These are phyloP conservation scores for Diplodia scrobiculata DNA, from an alignment of 2,329 filamentous ascomycete species.

Conservation along the genomic window DNA sequence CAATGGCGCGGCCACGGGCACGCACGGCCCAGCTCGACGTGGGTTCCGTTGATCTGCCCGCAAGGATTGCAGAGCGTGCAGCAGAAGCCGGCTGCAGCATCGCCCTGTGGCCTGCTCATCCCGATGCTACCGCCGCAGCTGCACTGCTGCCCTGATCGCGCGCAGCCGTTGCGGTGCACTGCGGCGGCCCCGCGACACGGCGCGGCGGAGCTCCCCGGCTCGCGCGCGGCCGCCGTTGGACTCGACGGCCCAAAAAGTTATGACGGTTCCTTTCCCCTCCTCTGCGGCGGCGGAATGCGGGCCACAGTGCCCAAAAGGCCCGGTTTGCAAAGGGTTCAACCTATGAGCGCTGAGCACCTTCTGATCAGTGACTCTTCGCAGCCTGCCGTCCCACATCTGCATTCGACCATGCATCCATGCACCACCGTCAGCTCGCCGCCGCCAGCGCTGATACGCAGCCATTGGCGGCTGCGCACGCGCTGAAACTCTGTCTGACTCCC, in stretches of 20 bases:
- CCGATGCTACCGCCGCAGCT: conserved; percentile 1
- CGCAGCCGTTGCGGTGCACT: background rate
- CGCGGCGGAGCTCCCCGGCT: conserved; percentile 4
- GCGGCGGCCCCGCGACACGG: background rate
- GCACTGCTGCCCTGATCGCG: conserved; percentile 4
- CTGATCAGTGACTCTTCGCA: conserved; percentile 11
- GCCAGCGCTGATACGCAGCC: conserved; percentile 15
- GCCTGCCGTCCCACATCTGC: conserved; percentile 10
- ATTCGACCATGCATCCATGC: conserved; percentile 3
- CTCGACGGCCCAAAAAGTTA: background rate
- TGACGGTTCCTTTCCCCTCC: background rate
- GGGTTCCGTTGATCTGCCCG: conserved; percentile 18
- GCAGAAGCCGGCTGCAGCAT: background rate
- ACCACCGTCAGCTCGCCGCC: conserved; percentile 14
- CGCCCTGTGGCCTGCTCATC: background rate
- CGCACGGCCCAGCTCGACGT: conserved; percentile 11
- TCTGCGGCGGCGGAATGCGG: conserved; percentile 3
- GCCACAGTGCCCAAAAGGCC: background rate
- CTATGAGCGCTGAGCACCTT: no score
- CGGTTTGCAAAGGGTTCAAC: no score
- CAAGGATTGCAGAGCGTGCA: conserved; percentile 15
- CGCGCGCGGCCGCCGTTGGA: background rate
- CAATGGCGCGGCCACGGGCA: conserved; percentile 3
- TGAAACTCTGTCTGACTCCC: conserved; percentile 24
- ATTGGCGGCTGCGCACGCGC: conserved; percentile 14